These are phyloP conservation scores for Phtheirospermum japonicum DNA, from an alignment of 257 asterid genomes.

Conservation along the genomic window DNA sequence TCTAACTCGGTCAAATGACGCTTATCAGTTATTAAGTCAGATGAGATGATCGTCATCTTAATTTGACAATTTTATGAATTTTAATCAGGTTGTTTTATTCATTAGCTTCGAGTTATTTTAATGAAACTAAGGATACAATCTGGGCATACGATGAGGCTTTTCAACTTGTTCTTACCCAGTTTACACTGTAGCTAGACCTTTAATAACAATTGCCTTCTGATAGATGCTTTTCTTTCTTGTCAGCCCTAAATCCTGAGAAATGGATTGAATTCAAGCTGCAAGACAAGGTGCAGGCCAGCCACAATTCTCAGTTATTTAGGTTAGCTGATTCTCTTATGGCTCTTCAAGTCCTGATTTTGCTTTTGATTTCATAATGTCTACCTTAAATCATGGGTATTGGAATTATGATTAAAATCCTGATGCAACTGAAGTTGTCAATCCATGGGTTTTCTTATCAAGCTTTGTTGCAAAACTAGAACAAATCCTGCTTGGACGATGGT, in stretches of 20 bases:
- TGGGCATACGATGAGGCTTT: constrained; percentile 4
- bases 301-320: constrained; percentile 91
- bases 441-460: neutral
- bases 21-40: constrained; percentile 5
- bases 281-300: constrained; percentile 90
- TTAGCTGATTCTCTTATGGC: constrained; percentile 29
- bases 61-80: constrained; percentile 2
- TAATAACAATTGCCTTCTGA: constrained; percentile 5
- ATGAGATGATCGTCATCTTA: constrained; percentile 2
- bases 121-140: neutral
- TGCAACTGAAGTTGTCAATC: neutral
- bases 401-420: neutral
- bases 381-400: constrained; percentile 1
- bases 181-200: constrained; percentile 8
- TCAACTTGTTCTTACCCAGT: constrained; percentile 9
- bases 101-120: constrained; percentile 15
- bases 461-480: neutral
- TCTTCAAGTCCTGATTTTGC: constrained; percentile 17
- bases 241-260: constrained; percentile 85
- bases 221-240: constrained; percentile 29
- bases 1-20: constrained; percentile 13
- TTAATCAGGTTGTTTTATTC: constrained; percentile 23
- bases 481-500: neutral
- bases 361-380: constrained; percentile 11
- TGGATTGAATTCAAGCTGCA: constrained; percentile 91